Base-by-base conservation (phyloP, 2,329 filamentous ascomycete species). In the Eurotiales sp. region DNA sequence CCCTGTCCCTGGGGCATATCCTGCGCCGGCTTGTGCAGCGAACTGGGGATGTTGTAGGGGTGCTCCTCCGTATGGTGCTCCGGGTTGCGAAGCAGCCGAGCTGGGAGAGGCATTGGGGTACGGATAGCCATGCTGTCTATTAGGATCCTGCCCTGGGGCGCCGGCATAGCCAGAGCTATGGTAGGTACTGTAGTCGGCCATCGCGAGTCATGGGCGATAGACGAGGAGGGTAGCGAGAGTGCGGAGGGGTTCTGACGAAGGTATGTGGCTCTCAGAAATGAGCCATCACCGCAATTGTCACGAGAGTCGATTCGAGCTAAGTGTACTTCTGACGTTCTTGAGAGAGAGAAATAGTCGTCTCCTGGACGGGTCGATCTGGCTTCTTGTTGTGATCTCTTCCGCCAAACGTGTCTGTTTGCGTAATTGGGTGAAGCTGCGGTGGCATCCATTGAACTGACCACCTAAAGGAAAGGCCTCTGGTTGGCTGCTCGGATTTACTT, bases 111-210 rank as follows among this genome's bases (percentile, higher is more conserved):
- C 74, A 53, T 73, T 73, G 44, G 76, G 78, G 66, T n/a, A n/a
- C n/a, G n/a, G n/a, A n/a, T n/a, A n/a, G n/a, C n/a, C n/a, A n/a
- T 70, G 76, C 70, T 62, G 78, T 72, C 68, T 82, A 70, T 70
- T 80, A 75, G 63, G 80, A 72, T 77, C 72, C 58, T 84, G 78
- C 57, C 61, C 61, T 55, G 66, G 61, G 50, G 54, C 58, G 25
- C 53, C 55, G 42, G 58, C 61, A 56, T 70, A 64, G 52, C 68
- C 70, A 58, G 67, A 60, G 54, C 65, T 55, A 59, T 72, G 64
- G 60, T 73, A 73, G 61, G 68, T 68, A 41, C 64, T 62, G 59
- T 65, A 68, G 60, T 73, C 67, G 50, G 72, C 66, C 72, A 74
- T 74, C 56, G 56, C 66, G 61, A 57, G 58, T 64, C 62, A 67